Evolutionary conservation across 2,329 filamentous ascomycete species (phyloP), one percentile per base, ranked within the genome.

Genomic region (Anisogramma anomala): DNA sequence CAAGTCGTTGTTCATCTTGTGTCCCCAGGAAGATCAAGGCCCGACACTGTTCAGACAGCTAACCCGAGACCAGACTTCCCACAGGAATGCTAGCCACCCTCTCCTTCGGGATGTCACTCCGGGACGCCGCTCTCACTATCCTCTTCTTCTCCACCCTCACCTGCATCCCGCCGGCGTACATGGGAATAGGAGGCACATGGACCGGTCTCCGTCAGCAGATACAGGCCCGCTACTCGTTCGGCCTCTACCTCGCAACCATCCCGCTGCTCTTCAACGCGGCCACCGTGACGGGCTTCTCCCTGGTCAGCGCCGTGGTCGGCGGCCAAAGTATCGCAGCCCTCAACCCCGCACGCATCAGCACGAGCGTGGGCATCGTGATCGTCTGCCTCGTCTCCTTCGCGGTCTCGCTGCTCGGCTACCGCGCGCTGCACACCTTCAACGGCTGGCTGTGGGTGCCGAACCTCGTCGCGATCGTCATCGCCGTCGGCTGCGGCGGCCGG

Each of bases 171-270:
- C 68, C 72, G 2, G 72, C 72, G 0, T 74, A 71, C 48, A 62
- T 78, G 50, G 68, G 68, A 3, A 68, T 71, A 1, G 65, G 68
- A 9, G 72, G 72, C 1, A 68, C 71, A 13, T 63, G 66, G 43
- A 78, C 72, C 2, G 74, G 73, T 11, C 63, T 78, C 60, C 63
- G 74, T 14, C 73, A 78, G 53, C 67, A 77, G 52, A 66, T 78
- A 5, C 72, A 76, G 49, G 72, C 74, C n/a, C 64, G 74, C 22
- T 79, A 75, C 55, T 68, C 69, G 0, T 79, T 75, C 51, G 72
- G 72, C 1, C 53, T 65, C 13, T 72, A 73, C 54, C 59, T 73
- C 7, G 66, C 69, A 14, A 66, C 62, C 0, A 53, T 77, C 3
- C 63, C 72, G 2, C 59, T 74, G 6, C 50, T 77, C 11, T 55